phyloP scores from a whole-genome alignment of 1,284 basidiomycete species.

The Sparassis latifolia region DNA sequence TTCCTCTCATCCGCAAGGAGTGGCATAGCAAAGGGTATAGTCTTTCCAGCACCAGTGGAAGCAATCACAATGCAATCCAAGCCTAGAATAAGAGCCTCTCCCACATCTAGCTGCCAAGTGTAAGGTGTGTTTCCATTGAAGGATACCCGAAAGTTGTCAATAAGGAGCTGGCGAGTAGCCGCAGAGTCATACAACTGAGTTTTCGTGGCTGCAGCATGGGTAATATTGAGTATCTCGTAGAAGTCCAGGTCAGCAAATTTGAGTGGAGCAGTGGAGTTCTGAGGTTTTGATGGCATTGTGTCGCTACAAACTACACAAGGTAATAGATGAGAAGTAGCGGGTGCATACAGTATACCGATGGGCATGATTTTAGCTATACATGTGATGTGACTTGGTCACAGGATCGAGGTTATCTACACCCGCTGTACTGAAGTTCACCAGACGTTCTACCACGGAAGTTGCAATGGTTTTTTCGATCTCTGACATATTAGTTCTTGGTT shows the following conservation, averaged over 20 bases:
- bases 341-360: not conserved
- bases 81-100: constrained; percentile 26
- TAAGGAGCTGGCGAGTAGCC: not conserved
- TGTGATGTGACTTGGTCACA: not conserved
- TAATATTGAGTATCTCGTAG: not conserved
- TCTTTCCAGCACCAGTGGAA: constrained; percentile 29
- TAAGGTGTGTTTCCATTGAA: constrained; percentile 3
- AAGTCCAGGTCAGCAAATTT: not conserved
- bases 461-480: not conserved
- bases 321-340: not conserved
- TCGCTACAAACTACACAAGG: not conserved
- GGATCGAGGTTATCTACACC: not conserved
- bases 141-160: not conserved
- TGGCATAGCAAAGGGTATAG: constrained; percentile 29
- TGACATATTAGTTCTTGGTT: no score
- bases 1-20: constrained; percentile 15
- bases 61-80: constrained; percentile 29
- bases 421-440: not conserved
- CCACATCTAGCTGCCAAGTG: constrained; percentile 29
- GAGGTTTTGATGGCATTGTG: not conserved
- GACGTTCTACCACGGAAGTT: not conserved
- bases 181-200: not conserved
- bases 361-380: not conserved
- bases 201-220: not conserved
- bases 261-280: not conserved